A percentile compares a stretch with the other conserved stretches of the same genome.
Conservation (phyloP, 805 yeast species). For the Schizosaccharomyces lindneri region DNA sequence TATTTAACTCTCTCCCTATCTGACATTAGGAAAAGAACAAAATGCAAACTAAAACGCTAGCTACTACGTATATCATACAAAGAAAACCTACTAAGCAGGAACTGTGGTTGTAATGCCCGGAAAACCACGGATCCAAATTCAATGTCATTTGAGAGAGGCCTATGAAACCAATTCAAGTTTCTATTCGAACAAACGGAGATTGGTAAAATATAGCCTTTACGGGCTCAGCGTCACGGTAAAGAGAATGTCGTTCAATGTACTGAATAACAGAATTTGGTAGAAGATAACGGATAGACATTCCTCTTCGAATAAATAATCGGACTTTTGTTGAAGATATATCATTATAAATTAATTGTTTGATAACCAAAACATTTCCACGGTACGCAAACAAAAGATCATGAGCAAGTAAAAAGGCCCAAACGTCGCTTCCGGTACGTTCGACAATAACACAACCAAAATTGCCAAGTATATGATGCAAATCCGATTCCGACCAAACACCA, state of each 20-base stretch:
- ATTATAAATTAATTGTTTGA: slow-evolving; percentile 85
- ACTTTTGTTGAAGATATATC: slow-evolving; percentile 92
- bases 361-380: slow-evolving; percentile 72
- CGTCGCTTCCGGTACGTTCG: slow-evolving; percentile 91
- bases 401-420: slow-evolving; percentile 65
- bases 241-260: slow-evolving; percentile 74
- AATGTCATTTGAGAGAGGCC: background rate
- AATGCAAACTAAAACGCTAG: too few species aligned
- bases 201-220: slow-evolving; percentile 47
- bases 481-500: slow-evolving; percentile 94
- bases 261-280: slow-evolving; percentile 85
- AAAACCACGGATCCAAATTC: too few species aligned
- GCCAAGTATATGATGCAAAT: slow-evolving; percentile 80
- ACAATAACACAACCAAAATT: slow-evolving; percentile 89
- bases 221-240: slow-evolving; percentile 78
- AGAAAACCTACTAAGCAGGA: too few species aligned
- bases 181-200: background rate
- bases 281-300: slow-evolving; percentile 88
- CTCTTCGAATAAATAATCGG: slow-evolving; percentile 70
- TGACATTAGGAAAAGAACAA: too few species aligned
- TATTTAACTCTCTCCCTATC: too few species aligned
- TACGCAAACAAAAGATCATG: slow-evolving; percentile 97
- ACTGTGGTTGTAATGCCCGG: too few species aligned
- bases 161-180: background rate
- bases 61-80: too few species aligned